phyloP scores from a whole-genome alignment of 1,284 basidiomycete species.

The Caloboletus inedulis region DNA sequence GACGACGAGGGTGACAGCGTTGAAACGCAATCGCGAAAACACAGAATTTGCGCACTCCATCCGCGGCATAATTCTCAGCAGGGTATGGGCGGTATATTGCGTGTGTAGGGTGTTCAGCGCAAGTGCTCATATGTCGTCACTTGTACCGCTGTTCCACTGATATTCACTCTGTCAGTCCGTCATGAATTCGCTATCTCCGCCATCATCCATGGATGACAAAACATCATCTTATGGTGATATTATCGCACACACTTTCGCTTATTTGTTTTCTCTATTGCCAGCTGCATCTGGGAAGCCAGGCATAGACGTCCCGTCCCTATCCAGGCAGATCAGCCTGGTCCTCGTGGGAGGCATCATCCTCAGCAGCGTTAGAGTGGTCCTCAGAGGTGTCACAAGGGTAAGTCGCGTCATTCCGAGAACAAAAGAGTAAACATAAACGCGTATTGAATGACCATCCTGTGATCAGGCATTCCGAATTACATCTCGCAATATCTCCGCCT shows the following conservation, averaged over 20 bases:
- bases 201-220: slow-evolving; percentile 37
- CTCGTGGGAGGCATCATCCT: slow-evolving; percentile 73
- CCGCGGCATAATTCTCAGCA: slow-evolving; percentile 48
- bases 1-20: slow-evolving; percentile 50
- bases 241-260: slow-evolving; percentile 54
- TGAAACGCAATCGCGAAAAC: slow-evolving; percentile 48
- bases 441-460: not conserved
- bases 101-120: slow-evolving; percentile 61
- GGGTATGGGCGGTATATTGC: slow-evolving; percentile 66
- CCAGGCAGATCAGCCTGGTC: slow-evolving; percentile 64
- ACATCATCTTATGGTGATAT: slow-evolving; percentile 53
- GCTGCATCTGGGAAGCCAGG: slow-evolving; percentile 15
- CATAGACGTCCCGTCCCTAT: slow-evolving; percentile 45
- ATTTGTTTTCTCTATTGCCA: slow-evolving; percentile 48
- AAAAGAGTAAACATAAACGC: not conserved
- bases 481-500: slow-evolving; percentile 63
- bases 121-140: slow-evolving; percentile 32
- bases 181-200: slow-evolving; percentile 53
- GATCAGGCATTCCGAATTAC: slow-evolving; percentile 58
- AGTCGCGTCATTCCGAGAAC: slow-evolving; percentile 23
- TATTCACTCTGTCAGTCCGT: slow-evolving; percentile 43
- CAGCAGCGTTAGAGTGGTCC: slow-evolving; percentile 62
- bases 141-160: slow-evolving; percentile 13
- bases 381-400: slow-evolving; percentile 63
- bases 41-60: slow-evolving; percentile 54